phyloP scores from a whole-genome alignment of 345 rosid species.

The Gossypium raimondii region DNA sequence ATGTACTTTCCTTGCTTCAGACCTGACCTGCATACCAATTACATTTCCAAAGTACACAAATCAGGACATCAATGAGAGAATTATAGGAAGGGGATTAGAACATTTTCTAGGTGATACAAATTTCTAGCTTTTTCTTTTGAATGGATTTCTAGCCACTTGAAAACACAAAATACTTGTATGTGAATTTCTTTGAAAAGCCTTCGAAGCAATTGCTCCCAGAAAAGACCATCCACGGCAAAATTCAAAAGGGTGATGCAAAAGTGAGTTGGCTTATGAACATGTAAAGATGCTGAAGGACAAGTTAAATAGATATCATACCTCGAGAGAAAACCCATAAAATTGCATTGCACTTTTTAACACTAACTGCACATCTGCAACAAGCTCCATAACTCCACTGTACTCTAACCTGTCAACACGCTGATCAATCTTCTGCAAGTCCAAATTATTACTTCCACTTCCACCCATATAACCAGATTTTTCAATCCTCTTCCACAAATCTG shows the following conservation, averaged over 20 bases:
- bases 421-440: slow-evolving; percentile 88
- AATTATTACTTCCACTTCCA: slow-evolving; percentile 49
- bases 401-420: slow-evolving; percentile 76
- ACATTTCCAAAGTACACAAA: background rate
- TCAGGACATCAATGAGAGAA: background rate
- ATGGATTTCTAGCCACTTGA: too few species aligned
- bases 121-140: background rate
- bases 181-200: background rate
- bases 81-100: background rate
- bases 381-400: slow-evolving; percentile 78
- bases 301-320: slow-evolving; percentile 47
- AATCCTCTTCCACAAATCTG: slow-evolving; percentile 83
- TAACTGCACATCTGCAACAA: slow-evolving; percentile 80
- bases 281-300: background rate
- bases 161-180: background rate
- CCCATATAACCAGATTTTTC: slow-evolving; percentile 53
- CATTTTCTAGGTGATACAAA: background rate
- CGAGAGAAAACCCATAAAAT: slow-evolving; percentile 76
- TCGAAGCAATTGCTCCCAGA: slow-evolving; percentile 12
- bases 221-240: background rate
- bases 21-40: slow-evolving; percentile 62
- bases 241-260: background rate
- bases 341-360: slow-evolving; percentile 91
- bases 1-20: slow-evolving; percentile 96
- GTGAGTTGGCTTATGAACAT: background rate